Conservation (phyloP, 2,329 filamentous ascomycete species). For the Xylariaceae sp. region DNA sequence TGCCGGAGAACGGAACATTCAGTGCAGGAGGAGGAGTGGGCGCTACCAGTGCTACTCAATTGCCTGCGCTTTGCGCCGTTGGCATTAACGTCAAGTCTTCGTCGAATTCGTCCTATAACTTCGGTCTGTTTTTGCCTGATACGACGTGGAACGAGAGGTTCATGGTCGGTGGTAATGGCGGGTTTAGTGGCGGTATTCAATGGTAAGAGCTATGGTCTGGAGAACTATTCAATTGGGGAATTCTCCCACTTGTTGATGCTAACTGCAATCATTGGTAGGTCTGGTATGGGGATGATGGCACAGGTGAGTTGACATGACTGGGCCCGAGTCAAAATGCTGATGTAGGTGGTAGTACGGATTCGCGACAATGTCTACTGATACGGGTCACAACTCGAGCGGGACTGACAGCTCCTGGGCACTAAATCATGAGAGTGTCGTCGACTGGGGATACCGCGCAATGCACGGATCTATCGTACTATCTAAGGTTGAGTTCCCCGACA, state of each 20-base stretch:
- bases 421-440: conserved; percentile 33
- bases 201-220: no score
- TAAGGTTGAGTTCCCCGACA: conserved; percentile 26
- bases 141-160: conserved; percentile 28
- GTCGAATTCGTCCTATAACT: conserved; percentile 28
- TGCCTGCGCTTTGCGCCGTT: conserved; percentile 30
- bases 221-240: no score
- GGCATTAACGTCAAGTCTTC: conserved; percentile 29
- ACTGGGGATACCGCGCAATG: conserved; percentile 41
- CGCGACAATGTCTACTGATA: conserved; percentile 41
- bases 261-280: conserved; percentile 15
- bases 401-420: conserved; percentile 37
- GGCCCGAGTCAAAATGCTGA: no score
- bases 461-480: conserved; percentile 48
- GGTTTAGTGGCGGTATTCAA: conserved; percentile 30
- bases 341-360: conserved; percentile 34
- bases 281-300: conserved; percentile 39
- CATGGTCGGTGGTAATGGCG: conserved; percentile 28
- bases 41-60: conserved; percentile 22
- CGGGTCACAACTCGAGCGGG: conserved; percentile 36
- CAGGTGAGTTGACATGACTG: conserved; percentile 15
- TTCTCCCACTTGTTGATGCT: background rate
- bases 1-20: conserved; percentile 26
- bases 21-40: conserved; percentile 22
- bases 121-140: conserved; percentile 31